These are phyloP conservation scores for Coemansia sp. DNA, from an alignment of 192 early-diverging fungal species.

Conservation along the genomic window DNA sequence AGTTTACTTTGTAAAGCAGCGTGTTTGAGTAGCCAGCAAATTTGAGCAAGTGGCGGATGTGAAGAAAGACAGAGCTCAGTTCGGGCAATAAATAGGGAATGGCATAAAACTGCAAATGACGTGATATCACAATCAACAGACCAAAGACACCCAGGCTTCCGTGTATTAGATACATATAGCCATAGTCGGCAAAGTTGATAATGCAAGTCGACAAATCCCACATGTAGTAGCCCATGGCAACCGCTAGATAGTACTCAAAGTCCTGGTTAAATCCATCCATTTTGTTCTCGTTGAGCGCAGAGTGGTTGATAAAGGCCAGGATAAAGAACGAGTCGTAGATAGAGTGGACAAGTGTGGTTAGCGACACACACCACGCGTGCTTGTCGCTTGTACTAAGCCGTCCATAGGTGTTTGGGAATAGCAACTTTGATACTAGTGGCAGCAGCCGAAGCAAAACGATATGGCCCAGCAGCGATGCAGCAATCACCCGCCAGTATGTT, in stretches of 20 bases:
- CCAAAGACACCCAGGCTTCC: conserved; percentile 36
- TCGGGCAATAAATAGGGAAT: conserved; percentile 48
- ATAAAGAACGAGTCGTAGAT: conserved; percentile 31
- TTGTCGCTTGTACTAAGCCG: conserved; percentile 16
- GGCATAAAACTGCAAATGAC: conserved; percentile 48
- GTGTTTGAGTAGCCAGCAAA: conserved; percentile 9
- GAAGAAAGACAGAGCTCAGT: conserved; percentile 45
- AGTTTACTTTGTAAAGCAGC: conserved; percentile 41
- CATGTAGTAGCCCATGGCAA: conserved; percentile 39
- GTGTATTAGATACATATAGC: conserved; percentile 42
- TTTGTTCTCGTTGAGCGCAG: conserved; percentile 18
- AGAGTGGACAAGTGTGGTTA: conserved; percentile 16
- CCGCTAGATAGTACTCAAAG: conserved; percentile 35
- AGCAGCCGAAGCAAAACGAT: neutral
- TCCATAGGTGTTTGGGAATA: conserved; percentile 24
- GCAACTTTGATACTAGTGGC: conserved; percentile 7
- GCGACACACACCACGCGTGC: conserved; percentile 20
- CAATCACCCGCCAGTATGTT: neutral
- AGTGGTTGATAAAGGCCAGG: conserved; percentile 16
- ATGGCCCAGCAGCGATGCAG: conserved; percentile 1
- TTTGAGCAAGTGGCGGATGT: conserved; percentile 42
- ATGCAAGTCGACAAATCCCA: conserved; percentile 45
- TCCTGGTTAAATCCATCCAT: conserved; percentile 33
- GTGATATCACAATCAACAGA: conserved; percentile 30
- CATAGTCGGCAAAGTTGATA: conserved; percentile 25